Percentiles rank a stretch among this genome's conserved stretches.
These are phyloP conservation scores for Epichloe aotearoae DNA, from an alignment of 2,329 filamentous ascomycete species.

Conservation along the genomic window DNA sequence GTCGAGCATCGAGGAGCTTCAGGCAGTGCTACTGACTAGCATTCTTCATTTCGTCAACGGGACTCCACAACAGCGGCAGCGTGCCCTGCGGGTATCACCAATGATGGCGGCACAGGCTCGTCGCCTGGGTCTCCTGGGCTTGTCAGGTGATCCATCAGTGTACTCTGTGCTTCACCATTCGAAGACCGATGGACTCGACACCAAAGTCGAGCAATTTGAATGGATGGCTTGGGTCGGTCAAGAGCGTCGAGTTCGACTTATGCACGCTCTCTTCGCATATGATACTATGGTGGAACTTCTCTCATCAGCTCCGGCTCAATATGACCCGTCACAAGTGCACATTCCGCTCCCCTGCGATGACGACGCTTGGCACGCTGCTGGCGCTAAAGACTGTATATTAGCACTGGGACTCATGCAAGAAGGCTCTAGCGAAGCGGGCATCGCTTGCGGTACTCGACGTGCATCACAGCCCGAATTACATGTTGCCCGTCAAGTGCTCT, in stretches of 20 bases:
- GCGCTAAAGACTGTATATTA: slow-evolving; percentile 45
- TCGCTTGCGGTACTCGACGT: slow-evolving; percentile 41
- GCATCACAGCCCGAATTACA: slow-evolving; percentile 42
- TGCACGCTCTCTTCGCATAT: slow-evolving; percentile 51
- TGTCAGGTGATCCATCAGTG: slow-evolving; percentile 29
- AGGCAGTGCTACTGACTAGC: slow-evolving; percentile 50
- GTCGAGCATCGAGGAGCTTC: slow-evolving; percentile 49
- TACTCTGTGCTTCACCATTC: slow-evolving; percentile 43
- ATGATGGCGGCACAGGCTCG: slow-evolving; percentile 44
- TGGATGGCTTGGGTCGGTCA: slow-evolving; percentile 59
- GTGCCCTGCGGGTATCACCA: slow-evolving; percentile 45
- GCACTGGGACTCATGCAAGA: slow-evolving; percentile 49
- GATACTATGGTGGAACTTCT: slow-evolving; percentile 56
- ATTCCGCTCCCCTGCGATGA: slow-evolving; percentile 62
- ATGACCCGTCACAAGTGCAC: slow-evolving; percentile 50
- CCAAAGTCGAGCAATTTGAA: slow-evolving; percentile 17
- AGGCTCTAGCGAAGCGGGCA: slow-evolving; percentile 32
- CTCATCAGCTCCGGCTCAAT: slow-evolving; percentile 53
- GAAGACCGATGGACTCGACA: slow-evolving; percentile 38
- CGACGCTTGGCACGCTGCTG: slow-evolving; percentile 57
- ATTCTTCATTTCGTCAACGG: slow-evolving; percentile 58
- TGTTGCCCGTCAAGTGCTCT: slow-evolving; percentile 45
- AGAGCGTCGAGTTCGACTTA: slow-evolving; percentile 51
- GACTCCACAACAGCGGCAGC: slow-evolving; percentile 49
- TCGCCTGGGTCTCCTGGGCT: slow-evolving; percentile 40